Evolutionary conservation across 305 asterid genomes (phyloP).

Genomic region (Lippia alba): DNA sequence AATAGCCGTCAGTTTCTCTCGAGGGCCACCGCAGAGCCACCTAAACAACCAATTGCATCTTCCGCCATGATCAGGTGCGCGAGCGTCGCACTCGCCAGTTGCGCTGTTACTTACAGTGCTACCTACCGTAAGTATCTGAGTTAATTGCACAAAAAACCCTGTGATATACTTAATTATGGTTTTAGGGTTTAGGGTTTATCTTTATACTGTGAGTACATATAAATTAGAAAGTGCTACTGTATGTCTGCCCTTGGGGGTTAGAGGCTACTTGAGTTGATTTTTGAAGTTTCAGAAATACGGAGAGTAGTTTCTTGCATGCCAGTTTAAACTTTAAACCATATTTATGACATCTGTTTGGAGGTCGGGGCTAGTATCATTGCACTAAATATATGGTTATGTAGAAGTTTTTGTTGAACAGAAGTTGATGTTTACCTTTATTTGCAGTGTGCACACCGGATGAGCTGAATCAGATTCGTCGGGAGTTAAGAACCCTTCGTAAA

Average conservation of each 20-base stretch:
- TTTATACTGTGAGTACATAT: neutral
- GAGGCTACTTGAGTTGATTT: conserved; percentile 2
- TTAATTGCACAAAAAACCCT: no score
- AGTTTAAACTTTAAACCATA: neutral
- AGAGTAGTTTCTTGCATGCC: conserved; percentile 17
- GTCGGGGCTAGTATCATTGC: conserved; percentile 3
- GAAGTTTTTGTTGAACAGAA: conserved; percentile 7
- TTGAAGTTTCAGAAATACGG: conserved; percentile 9
- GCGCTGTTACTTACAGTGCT: conserved; percentile 70
- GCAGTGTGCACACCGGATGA: conserved; percentile 83
- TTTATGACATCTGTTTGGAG: neutral
- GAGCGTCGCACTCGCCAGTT: conserved; percentile 64
- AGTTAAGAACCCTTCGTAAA: conserved; percentile 45
- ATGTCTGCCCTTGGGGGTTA: neutral
- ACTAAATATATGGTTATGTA: conserved; percentile 2
- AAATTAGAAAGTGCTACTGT: neutral
- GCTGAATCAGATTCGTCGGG: conserved; percentile 67
- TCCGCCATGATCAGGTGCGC: conserved; percentile 61
- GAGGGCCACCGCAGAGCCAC: no score
- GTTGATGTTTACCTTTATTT: conserved; percentile 25
- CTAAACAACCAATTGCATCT: conserved; percentile 27
- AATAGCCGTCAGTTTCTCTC: no score
- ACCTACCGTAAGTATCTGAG: conserved; percentile 72
- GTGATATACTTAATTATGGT: no score
- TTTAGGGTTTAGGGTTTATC: no score